Conservation (phyloP, 352 stramenopile species). For the Pythium sukuiense region DNA sequence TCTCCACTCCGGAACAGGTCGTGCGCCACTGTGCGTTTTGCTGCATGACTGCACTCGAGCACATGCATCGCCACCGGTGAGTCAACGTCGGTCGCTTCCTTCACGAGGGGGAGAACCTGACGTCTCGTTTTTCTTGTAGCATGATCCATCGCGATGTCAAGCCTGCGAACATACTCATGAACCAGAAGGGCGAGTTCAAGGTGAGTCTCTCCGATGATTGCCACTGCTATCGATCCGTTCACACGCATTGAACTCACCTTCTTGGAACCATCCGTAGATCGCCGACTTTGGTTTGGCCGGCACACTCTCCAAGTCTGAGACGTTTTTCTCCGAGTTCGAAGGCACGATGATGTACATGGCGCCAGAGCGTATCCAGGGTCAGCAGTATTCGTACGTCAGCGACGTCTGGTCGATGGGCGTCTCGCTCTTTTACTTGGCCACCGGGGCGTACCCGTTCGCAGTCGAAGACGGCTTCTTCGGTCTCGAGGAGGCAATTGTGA, state of each 20-base stretch:
- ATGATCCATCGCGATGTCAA: constrained; percentile 92
- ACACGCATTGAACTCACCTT: background rate
- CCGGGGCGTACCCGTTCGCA: constrained; percentile 68
- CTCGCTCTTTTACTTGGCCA: constrained; percentile 65
- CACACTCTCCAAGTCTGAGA: constrained; percentile 71
- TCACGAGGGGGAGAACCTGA: too few relatives aligned
- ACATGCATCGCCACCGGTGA: constrained; percentile 80
- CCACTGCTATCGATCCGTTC: background rate
- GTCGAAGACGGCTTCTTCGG: constrained; percentile 82
- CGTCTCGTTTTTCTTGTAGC: constrained; percentile 19
- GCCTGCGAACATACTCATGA: constrained; percentile 89
- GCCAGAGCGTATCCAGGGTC: constrained; percentile 88
- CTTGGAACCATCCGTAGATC: constrained; percentile 33
- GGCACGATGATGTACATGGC: constrained; percentile 96
- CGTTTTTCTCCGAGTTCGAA: constrained; percentile 84
- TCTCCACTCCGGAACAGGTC: constrained; percentile 54
- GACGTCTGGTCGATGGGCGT: constrained; percentile 82
- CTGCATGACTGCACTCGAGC: constrained; percentile 76
- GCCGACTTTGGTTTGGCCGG: constrained; percentile 81
- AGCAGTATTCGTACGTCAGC: constrained; percentile 83
- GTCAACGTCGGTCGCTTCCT: constrained; percentile 1
- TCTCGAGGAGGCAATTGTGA: constrained; percentile 79
- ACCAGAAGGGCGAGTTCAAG: constrained; percentile 82
- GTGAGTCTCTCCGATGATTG: constrained; percentile 27
- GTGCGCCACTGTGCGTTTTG: constrained; percentile 81